phyloP scores from a whole-genome alignment of 495 filamentous ascomycete species.

The Penicillium salamii region DNA sequence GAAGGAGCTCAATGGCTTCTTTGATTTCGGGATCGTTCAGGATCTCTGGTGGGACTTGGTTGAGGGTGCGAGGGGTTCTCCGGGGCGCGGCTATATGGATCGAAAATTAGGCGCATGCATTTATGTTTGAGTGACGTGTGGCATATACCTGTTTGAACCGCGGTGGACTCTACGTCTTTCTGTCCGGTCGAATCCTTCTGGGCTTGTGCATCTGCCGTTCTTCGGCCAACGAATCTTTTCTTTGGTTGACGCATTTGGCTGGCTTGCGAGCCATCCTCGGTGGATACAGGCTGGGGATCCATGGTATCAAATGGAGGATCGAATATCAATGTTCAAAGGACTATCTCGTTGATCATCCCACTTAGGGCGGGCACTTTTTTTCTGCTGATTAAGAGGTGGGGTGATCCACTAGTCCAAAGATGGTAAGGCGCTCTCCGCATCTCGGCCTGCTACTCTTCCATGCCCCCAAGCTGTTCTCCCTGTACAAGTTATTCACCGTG shows the following conservation, averaged over 20 bases:
- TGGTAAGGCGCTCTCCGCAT: conserved; percentile 27
- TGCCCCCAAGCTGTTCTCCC: not conserved
- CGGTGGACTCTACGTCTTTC: conserved; percentile 63
- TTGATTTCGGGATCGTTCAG: conserved; percentile 84
- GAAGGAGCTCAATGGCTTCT: conserved; percentile 81
- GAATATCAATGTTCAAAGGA: not conserved
- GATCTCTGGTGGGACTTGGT: conserved; percentile 86
- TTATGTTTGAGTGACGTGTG: not conserved
- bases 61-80: conserved; percentile 70
- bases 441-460: conserved; percentile 4
- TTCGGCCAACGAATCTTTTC: conserved; percentile 76
- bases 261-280: conserved; percentile 2
- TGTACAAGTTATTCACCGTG: not conserved
- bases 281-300: not conserved
- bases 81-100: conserved; percentile 54
- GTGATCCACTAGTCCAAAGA: conserved; percentile 14
- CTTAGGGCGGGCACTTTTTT: conserved; percentile 8
- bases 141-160: conserved; percentile 39
- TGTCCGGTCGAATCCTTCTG: conserved; percentile 38
- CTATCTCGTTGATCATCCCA: conserved; percentile 4
- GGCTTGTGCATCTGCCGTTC: conserved; percentile 54
- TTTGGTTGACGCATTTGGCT: conserved; percentile 53
- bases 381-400: conserved; percentile 11
- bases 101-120: not conserved
- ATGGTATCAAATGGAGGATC: not conserved